Evolutionary conservation across 768 basidiomycete species (phyloP).

Genomic region (Psilocybe sp.): DNA sequence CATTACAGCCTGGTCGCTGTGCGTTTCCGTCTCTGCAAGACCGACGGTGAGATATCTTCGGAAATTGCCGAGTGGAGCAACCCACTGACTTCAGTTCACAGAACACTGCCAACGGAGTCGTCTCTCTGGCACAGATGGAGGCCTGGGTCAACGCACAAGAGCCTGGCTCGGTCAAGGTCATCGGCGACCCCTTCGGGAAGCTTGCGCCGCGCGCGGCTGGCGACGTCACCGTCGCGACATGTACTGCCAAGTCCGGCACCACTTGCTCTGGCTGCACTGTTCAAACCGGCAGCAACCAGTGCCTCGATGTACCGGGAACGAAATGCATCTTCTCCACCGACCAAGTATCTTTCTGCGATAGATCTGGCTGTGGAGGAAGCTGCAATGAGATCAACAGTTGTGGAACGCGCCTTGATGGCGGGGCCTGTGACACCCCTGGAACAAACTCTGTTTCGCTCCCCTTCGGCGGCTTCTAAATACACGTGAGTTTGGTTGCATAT

Average conservation of each 20-base stretch:
- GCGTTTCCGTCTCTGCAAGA: no score
- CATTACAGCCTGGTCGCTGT: no score
- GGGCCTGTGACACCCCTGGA: slow-evolving; percentile 25
- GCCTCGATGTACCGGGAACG: slow-evolving; percentile 18
- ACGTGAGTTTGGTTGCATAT: no score
- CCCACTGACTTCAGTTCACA: no score
- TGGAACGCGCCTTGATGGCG: slow-evolving; percentile 18
- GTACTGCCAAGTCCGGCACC: background rate
- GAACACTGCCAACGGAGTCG: background rate
- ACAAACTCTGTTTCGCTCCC: no score
- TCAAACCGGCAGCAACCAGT: background rate
- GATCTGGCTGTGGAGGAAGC: slow-evolving; percentile 15
- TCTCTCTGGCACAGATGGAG: slow-evolving; percentile 4
- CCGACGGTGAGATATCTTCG: no score
- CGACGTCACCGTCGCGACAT: background rate
- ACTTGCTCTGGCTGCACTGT: background rate
- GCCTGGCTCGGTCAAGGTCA: background rate
- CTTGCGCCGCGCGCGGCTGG: background rate
- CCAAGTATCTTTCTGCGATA: slow-evolving; percentile 25
- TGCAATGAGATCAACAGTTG: slow-evolving; percentile 20
- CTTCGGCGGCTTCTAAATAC: no score
- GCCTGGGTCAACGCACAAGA: background rate
- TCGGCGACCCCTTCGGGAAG: slow-evolving; percentile 26
- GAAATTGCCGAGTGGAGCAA: no score
- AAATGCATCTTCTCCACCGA: slow-evolving; percentile 25